Evolutionary conservation across 2,329 filamentous ascomycete genomes (phyloP), one percentile per base, ranked within the genome.

Genomic region (Pyrenochaeta sp.): DNA sequence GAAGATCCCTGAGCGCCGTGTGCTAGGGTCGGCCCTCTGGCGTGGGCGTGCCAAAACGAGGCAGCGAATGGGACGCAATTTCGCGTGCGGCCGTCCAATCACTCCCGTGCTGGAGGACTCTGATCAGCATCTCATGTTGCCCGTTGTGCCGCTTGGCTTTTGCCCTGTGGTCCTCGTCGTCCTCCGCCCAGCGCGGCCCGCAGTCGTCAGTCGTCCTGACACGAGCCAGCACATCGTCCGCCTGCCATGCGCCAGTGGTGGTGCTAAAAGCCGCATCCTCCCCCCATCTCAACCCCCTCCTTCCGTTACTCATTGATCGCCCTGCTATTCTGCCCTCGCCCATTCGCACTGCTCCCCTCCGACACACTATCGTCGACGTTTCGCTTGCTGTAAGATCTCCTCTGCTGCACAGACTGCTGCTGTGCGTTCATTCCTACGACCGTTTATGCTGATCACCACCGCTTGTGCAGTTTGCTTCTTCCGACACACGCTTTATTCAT

Each of bases 161-260:
- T 45, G 54, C 41, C 52, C 50, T 53, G n/a, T n/a, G n/a, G n/a
- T n/a, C n/a, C n/a, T n/a, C n/a, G n/a, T 41, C 38, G 39, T 47
- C 46, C 44, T 54, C 55, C 52, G 55, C 53, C 48, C 46, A 56
- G 44, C 49, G 46, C 43, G 48, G 47, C 52, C 51, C 51, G 48
- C 56, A 52, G 43, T 58, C 51, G 55, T 64, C 60, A 62, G 59
- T 60, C 56, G 49, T 57, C 44, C 51, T 59, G 46, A 62, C 56
- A 52, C 55, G 62, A 62, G 66, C 66, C 66, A 68, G 48, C 65
- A 55, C 65, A 68, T 65, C 66, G 53, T 45, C 27, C 24, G 34
- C 36, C 28, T 11, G 32, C 41, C 42, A 47, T 29, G 27, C 44
- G 23, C 31, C 35, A 22, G 29, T 35, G 13, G 29, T 35, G 13